Evolutionary conservation across 2,329 filamentous ascomycete genomes (phyloP), one percentile per base, ranked within the genome.

Genomic region (Lachnellula occidentalis): DNA sequence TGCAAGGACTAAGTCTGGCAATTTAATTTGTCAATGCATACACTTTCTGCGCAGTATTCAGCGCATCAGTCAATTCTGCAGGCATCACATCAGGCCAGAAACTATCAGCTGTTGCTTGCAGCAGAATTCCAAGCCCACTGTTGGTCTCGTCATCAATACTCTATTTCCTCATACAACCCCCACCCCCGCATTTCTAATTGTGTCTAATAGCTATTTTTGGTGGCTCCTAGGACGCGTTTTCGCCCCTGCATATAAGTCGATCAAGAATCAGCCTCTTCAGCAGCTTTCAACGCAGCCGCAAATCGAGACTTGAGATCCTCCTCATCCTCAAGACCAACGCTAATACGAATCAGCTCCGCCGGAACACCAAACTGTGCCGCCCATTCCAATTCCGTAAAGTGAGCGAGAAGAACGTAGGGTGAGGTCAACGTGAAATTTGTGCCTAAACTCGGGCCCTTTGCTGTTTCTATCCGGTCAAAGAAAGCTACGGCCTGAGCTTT

Each of bases 371-470:
- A 92, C 56, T 85, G 77, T 24, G 80, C 83, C 43, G 88, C 90
- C 94, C 94, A 99, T n/a, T 92, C 86, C 42, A 97, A 71, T 75
- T 99, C 94, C 45, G 81, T 78, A 66, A 94, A 99, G 71, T 99
- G 94, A 4, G 94, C 94, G 34, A 99, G 73, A 34, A 99, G 76
- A 21, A 94, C 90, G 70, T 96, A 99, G 0, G 94, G 94, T 48
- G 87, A 95, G 54, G 87, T 87, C 37, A 99, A 76, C 0, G 94
- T 97, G 69, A 99, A 99, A 71, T 99, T 99, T 0, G 94, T 97
- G 2, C 94, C 94, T 48, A 99, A 76, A 71, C 91, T 96, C 0
- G 94, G 94, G 0, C 94, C 94, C 71, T 99, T 99, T 39, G 90
- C 85, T 1, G 91, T 94, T 58, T 95, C 84, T 15, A 99, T 74